A percentile compares a stretch with the other conserved stretches of the same genome.
phyloP scores from a whole-genome alignment of 495 filamentous ascomycete species.

The Xylaria grammica region DNA sequence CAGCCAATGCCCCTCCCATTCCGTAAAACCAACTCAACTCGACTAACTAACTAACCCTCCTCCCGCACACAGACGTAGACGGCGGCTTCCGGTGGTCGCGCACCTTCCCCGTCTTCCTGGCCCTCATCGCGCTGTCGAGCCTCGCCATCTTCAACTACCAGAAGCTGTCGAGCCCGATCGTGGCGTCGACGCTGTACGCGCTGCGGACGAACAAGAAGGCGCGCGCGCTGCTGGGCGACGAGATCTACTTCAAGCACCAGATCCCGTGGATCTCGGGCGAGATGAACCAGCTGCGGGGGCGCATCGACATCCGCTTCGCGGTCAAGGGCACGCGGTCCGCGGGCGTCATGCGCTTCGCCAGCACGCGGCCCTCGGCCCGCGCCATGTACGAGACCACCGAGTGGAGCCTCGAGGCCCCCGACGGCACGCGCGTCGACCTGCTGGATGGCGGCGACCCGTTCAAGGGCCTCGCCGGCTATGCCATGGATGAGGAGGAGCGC shows the following conservation, averaged over 20 bases:
- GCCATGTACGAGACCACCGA: constrained; percentile 76
- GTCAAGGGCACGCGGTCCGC: constrained; percentile 79
- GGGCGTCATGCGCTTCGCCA: constrained; percentile 82
- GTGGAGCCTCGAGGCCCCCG: constrained; percentile 74
- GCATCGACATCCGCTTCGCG: constrained; percentile 84
- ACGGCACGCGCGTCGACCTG: constrained; percentile 69
- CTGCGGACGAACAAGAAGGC: constrained; percentile 79
- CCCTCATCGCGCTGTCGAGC: constrained; percentile 66
- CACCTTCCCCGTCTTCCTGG: constrained; percentile 60
- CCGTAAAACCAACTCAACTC: neutral
- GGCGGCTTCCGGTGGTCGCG: constrained; percentile 49
- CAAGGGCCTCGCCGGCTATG: constrained; percentile 41
- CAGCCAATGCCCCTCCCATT: too few species aligned
- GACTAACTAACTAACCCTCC: constrained; percentile 2
- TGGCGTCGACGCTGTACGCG: constrained; percentile 85
- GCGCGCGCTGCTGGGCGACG: constrained; percentile 79
- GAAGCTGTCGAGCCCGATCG: constrained; percentile 80
- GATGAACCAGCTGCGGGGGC: constrained; percentile 92
- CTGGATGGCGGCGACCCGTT: constrained; percentile 71
- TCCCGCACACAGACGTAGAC: constrained; percentile 32
- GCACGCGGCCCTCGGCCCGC: constrained; percentile 71
- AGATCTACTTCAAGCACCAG: constrained; percentile 87
- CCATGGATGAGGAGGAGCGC: constrained; percentile 44
- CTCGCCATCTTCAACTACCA: constrained; percentile 98
- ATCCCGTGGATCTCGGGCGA: constrained; percentile 93